Conservation (phyloP, 2,329 filamentous ascomycete genomes). For the Xylariales sp. region DNA sequence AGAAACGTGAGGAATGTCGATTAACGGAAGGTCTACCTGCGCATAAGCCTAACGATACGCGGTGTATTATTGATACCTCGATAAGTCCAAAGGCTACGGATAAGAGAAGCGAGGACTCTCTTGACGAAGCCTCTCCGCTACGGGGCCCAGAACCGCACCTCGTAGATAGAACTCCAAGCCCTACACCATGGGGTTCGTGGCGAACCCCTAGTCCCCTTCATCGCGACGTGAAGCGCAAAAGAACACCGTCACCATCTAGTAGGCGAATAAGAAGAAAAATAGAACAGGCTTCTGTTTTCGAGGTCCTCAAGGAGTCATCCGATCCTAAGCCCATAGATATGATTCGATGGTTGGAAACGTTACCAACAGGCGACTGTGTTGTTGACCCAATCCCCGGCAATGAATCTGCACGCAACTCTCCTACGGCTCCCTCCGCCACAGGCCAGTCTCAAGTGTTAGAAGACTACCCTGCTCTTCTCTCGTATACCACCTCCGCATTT, state of each 20-base stretch:
- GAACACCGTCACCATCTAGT: not conserved
- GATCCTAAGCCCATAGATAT: not conserved
- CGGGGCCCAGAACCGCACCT: not conserved
- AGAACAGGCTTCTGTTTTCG: not conserved
- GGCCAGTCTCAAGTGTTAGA: constrained; percentile 2
- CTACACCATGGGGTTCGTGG: too few species aligned
- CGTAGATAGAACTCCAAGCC: not conserved
- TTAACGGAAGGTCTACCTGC: too few species aligned
- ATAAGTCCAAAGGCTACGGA: not conserved
- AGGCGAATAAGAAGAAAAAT: not conserved
- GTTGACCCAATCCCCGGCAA: not conserved
- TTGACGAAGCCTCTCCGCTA: not conserved
- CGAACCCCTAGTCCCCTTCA: too few species aligned
- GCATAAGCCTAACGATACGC: too few species aligned
- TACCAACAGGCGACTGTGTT: not conserved
- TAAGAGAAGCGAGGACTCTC: not conserved
- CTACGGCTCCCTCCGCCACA: not conserved
- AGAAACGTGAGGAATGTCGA: too few species aligned
- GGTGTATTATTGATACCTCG: too few species aligned
- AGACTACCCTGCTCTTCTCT: constrained; percentile 10
- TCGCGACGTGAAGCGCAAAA: not conserved
- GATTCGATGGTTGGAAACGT: not conserved
- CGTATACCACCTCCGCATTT: constrained; percentile 5
- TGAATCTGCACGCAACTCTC: not conserved
- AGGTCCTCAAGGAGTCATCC: not conserved